Percentiles rank a stretch among this genome's conserved stretches.
Conservation (phyloP, 2,329 filamentous ascomycete species). For the Ophiostoma sp. region DNA sequence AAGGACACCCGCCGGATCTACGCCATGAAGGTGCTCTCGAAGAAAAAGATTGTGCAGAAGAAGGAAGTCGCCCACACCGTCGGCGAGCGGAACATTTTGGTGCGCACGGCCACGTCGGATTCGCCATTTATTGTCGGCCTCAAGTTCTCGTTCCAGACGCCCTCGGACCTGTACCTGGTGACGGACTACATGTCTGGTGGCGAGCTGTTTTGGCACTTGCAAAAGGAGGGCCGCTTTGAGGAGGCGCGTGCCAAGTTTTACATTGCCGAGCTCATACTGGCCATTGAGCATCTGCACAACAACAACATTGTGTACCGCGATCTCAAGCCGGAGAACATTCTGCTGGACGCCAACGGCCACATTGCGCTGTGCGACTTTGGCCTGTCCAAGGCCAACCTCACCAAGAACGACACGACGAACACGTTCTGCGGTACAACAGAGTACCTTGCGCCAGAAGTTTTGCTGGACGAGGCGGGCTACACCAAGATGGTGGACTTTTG, state of each 20-base stretch:
- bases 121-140: constrained; percentile 97
- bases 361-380: constrained; percentile 98
- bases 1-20: constrained; percentile 95
- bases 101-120: constrained; percentile 89
- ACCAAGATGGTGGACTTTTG: constrained; percentile 99
- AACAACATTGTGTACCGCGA: constrained; percentile 98
- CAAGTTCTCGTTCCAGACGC: constrained; percentile 98
- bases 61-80: constrained; percentile 98
- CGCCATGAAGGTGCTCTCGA: constrained; percentile 98
- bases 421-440: constrained; percentile 98
- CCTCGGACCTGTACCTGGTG: constrained; percentile 93
- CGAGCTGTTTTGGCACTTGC: constrained; percentile 96
- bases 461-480: constrained; percentile 93
- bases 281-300: constrained; percentile 89
- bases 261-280: constrained; percentile 93
- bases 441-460: constrained; percentile 90
- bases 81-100: constrained; percentile 93
- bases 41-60: constrained; percentile 99
- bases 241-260: constrained; percentile 97
- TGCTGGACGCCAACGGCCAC: constrained; percentile 93
- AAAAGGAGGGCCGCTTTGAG: constrained; percentile 93
- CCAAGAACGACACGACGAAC: constrained; percentile 96
- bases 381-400: constrained; percentile 92
- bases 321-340: constrained; percentile 94
- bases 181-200: constrained; percentile 99